These are phyloP conservation scores for Aureobasidium vineae DNA, from an alignment of 2,329 filamentous ascomycete species.

Conservation along the genomic window DNA sequence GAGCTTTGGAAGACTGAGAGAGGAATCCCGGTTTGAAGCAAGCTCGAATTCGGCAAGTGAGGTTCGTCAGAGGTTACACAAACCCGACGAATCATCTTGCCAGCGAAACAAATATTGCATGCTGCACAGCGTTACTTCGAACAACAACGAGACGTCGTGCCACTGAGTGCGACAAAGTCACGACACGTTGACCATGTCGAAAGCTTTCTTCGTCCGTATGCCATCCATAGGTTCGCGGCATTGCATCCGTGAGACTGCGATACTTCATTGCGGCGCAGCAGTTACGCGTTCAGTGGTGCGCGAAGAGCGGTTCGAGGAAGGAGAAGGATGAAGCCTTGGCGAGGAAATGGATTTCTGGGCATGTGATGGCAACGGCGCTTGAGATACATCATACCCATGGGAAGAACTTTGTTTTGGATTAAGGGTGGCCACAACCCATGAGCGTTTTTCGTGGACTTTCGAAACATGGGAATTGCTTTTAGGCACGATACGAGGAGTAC, in stretches of 20 bases:
- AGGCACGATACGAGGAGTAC: neutral
- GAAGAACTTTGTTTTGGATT: neutral
- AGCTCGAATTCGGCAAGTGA: neutral
- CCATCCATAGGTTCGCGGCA: neutral
- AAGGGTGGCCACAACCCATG: neutral
- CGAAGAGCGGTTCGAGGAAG: neutral
- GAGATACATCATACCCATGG: conserved; percentile 15
- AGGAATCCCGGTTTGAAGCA: conserved; percentile 42
- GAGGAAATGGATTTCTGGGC: neutral
- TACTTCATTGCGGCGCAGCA: conserved; percentile 5
- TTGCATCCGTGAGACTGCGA: neutral
- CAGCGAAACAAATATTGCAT: neutral
- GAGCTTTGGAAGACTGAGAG: conserved; percentile 51
- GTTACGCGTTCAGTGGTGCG: neutral
- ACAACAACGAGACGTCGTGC: neutral
- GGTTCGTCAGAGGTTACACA: conserved; percentile 6
- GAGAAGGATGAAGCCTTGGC: neutral
- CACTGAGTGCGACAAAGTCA: neutral
- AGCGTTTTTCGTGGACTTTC: neutral
- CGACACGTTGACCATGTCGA: neutral
- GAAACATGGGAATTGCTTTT: conserved; percentile 1
- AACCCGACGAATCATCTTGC: neutral
- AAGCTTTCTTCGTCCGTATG: neutral
- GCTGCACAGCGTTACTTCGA: neutral
- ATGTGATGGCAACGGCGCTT: conserved; percentile 12